phyloP scores from a whole-genome alignment of 805 yeast genomes.

The Lipomyces chichibuensis region DNA sequence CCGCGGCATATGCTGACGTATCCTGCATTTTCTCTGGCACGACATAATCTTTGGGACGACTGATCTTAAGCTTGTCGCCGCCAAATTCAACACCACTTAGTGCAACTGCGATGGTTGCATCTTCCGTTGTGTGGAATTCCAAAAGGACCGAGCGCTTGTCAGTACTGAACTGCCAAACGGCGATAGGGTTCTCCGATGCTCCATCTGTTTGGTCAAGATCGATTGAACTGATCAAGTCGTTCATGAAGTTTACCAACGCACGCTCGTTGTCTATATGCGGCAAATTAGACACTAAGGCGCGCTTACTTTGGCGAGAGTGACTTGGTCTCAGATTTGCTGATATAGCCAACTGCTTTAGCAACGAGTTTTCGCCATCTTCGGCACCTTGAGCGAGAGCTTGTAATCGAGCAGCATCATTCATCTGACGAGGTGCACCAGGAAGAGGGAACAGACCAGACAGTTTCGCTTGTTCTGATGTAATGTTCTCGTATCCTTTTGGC shows the following conservation, averaged over 20 bases:
- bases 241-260: conserved; percentile 25
- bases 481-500: conserved; percentile 73
- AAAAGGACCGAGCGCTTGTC: conserved; percentile 47
- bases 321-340: conserved; percentile 30
- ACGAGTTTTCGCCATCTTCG: conserved; percentile 12
- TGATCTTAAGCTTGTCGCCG: conserved; percentile 41
- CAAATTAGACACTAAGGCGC: conserved; percentile 30
- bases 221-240: conserved; percentile 28
- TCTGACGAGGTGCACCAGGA: conserved; percentile 59
- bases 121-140: conserved; percentile 54
- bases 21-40: conserved; percentile 40
- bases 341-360: conserved; percentile 25
- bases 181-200: conserved; percentile 16
- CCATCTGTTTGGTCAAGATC: conserved; percentile 15
- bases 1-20: conserved; percentile 19
- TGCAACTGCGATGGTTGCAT: conserved; percentile 60
- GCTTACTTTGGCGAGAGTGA: conserved; percentile 35
- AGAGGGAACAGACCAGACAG: conserved; percentile 75
- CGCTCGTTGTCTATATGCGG: conserved; percentile 24
- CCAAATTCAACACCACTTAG: conserved; percentile 46
- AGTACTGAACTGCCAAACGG: conserved; percentile 26
- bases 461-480: conserved; percentile 76
- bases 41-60: conserved; percentile 55
- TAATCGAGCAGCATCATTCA: conserved; percentile 27
- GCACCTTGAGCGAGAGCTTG: conserved; percentile 19